phyloP scores from a whole-genome alignment of 1,284 basidiomycete genomes.

The Microbotryum intermedium region DNA sequence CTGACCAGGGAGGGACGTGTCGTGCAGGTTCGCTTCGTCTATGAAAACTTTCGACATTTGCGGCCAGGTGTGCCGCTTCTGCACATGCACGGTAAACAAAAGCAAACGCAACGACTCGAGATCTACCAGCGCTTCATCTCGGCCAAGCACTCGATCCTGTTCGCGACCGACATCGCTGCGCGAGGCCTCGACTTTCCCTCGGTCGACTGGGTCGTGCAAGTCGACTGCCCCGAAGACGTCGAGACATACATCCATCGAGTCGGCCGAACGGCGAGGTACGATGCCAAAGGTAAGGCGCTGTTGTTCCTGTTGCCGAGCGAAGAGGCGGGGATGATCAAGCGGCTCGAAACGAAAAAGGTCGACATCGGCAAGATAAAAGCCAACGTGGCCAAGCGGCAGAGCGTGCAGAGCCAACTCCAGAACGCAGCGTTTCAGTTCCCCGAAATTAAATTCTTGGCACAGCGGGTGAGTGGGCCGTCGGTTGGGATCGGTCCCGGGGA shows the following conservation, averaged over 20 bases:
- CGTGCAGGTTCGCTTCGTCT: constrained; percentile 74
- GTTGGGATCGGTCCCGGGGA: no score
- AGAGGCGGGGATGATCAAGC: constrained; percentile 74
- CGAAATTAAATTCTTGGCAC: constrained; percentile 94
- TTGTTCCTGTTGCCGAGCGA: constrained; percentile 81
- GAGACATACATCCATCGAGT: constrained; percentile 98
- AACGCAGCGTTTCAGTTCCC: constrained; percentile 90
- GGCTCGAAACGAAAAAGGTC: constrained; percentile 63
- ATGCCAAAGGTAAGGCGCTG: constrained; percentile 78
- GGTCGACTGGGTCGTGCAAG: constrained; percentile 94
- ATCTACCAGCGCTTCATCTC: constrained; percentile 75
- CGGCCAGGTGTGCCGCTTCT: constrained; percentile 87
- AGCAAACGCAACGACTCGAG: constrained; percentile 75
- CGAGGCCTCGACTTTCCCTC: constrained; percentile 94
- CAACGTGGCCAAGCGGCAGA: constrained; percentile 76
- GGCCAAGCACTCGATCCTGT: constrained; percentile 68
- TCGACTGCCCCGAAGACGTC: constrained; percentile 97
- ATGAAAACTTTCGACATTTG: constrained; percentile 89
- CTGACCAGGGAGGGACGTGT: no score
- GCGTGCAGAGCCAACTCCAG: constrained; percentile 80
- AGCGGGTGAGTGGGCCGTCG: constrained; percentile 55
- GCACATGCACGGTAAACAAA: constrained; percentile 93
- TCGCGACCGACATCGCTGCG: constrained; percentile 96
- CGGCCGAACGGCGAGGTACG: constrained; percentile 88
- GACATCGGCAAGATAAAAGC: constrained; percentile 70